These are phyloP conservation scores for Fragaria ananassa DNA, from an alignment of 306 rosid species.

Conservation along the genomic window DNA sequence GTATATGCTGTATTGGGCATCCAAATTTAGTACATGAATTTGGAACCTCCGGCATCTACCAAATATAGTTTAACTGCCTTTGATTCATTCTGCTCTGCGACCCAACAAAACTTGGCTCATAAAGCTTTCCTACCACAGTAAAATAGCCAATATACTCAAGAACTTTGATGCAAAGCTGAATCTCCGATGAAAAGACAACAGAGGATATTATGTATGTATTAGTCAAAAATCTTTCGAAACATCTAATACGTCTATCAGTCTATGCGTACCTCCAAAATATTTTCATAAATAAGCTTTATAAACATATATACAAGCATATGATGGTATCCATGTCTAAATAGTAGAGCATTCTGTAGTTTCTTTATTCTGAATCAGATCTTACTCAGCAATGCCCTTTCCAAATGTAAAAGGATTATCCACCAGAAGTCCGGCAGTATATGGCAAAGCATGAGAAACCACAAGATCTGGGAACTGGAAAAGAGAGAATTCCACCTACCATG, in stretches of 20 bases:
- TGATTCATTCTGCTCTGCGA: neutral
- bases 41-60: neutral
- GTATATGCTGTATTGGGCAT: neutral
- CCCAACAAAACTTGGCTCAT: neutral
- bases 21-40: neutral
- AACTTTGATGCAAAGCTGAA: neutral
- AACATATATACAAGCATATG: conserved; percentile 26
- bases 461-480: conserved; percentile 29
- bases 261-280: neutral
- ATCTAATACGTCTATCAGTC: neutral
- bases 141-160: neutral
- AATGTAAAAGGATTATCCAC: conserved; percentile 34
- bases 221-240: neutral
- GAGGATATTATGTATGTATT: conserved; percentile 1
- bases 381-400: conserved; percentile 31
- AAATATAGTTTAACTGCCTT: neutral
- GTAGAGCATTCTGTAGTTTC: conserved; percentile 20
- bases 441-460: conserved; percentile 35
- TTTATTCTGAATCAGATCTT: conserved; percentile 39
- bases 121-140: neutral
- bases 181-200: neutral
- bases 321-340: conserved; percentile 7
- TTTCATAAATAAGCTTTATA: conserved; percentile 2
- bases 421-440: conserved; percentile 12
- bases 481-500: conserved; percentile 43